Evolutionary conservation across 176 grass and related monocot species (phyloP).

Genomic region (Carex littledalei): DNA sequence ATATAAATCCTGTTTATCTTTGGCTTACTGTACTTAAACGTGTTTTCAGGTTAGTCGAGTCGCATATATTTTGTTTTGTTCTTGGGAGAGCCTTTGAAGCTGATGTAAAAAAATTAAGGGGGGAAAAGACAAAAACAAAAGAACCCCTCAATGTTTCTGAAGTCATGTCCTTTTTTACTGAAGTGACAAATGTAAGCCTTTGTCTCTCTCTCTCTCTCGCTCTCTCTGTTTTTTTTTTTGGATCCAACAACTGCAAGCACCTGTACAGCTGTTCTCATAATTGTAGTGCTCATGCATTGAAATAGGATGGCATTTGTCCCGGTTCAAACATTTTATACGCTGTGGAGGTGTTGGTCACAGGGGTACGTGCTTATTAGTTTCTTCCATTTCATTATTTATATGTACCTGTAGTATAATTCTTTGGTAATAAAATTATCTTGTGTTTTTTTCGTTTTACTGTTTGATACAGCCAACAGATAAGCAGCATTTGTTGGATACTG

Average conservation of each 20-base stretch:
- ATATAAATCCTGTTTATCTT: neutral
- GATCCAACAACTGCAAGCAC: slow-evolving; percentile 8
- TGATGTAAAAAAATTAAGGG: slow-evolving; percentile 96
- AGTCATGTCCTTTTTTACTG: slow-evolving; percentile 86
- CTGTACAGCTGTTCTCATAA: neutral
- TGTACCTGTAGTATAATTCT: neutral
- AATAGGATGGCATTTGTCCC: slow-evolving; percentile 74
- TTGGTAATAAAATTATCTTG: slow-evolving; percentile 18
- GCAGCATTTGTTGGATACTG: slow-evolving; percentile 93
- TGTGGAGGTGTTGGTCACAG: slow-evolving; percentile 88
- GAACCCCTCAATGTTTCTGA: slow-evolving; percentile 69
- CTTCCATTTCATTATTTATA: slow-evolving; percentile 7
- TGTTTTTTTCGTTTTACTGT: slow-evolving; percentile 42
- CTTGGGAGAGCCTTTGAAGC: slow-evolving; percentile 98
- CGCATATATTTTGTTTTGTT: slow-evolving; percentile 99
- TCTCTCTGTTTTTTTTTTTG: neutral
- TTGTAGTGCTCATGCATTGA: slow-evolving; percentile 28
- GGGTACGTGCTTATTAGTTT: slow-evolving; percentile 58
- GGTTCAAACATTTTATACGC: slow-evolving; percentile 96
- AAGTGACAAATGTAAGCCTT: slow-evolving; percentile 65
- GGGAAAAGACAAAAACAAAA: slow-evolving; percentile 60
- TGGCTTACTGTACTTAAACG: neutral
- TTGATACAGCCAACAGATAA: slow-evolving; percentile 65
- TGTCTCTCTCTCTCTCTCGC: neutral
- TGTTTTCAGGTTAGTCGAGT: slow-evolving; percentile 91